These are phyloP conservation scores for Pisolithus orientalis DNA, from an alignment of 768 basidiomycete species.

Conservation along the genomic window DNA sequence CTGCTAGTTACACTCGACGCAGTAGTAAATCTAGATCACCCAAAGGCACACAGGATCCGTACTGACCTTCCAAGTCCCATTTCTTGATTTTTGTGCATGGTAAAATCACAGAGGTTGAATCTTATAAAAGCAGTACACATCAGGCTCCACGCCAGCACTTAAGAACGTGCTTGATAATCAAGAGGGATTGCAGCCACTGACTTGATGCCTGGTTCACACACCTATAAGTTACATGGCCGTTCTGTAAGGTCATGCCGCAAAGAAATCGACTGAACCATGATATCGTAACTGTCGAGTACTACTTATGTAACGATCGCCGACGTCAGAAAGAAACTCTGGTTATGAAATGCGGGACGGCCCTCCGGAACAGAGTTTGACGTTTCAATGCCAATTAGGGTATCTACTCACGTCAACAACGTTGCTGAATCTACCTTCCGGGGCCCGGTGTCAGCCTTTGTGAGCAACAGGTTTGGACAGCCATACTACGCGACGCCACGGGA, in stretches of 20 bases:
- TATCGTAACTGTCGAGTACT: neutral
- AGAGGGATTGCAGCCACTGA: neutral
- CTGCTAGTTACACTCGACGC: neutral
- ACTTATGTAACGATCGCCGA: too few relatives aligned
- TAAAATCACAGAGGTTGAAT: too few relatives aligned
- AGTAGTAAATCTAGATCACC: neutral
- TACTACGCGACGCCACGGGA: neutral
- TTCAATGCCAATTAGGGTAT: conserved; percentile 2
- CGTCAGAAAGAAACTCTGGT: too few relatives aligned
- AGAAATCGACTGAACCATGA: neutral
- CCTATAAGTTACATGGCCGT: neutral
- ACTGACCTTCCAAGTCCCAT: neutral
- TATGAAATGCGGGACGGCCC: neutral
- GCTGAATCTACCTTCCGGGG: conserved; percentile 7
- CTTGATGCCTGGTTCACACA: neutral
- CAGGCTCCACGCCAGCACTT: neutral
- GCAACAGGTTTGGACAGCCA: conserved; percentile 7
- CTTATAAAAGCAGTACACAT: neutral
- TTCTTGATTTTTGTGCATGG: neutral
- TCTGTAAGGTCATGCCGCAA: too few relatives aligned
- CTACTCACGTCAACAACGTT: conserved; percentile 13
- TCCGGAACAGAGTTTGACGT: conserved; percentile 1
- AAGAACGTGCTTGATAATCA: neutral
- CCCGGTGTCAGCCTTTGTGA: conserved; percentile 6
- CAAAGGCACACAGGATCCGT: neutral